Evolutionary conservation across 1,284 basidiomycete species (phyloP).

Genomic region (Cystobasidium pallidum): DNA sequence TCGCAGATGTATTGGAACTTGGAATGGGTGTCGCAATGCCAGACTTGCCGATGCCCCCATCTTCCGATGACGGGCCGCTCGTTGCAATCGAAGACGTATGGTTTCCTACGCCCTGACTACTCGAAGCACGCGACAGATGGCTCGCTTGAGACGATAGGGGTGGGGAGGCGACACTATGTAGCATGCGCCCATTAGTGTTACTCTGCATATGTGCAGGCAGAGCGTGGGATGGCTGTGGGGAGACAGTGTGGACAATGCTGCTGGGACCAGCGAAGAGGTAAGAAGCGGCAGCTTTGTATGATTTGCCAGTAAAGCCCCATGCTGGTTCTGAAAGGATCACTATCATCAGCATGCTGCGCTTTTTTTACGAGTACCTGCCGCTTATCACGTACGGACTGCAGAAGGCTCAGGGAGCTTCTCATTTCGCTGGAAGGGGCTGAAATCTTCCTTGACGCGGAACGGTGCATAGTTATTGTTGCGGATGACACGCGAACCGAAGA

Average conservation of each 20-base stretch:
- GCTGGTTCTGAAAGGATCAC: constrained; percentile 22
- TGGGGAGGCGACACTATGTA: constrained; percentile 9
- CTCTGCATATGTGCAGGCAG: constrained; percentile 35
- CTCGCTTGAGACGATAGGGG: constrained; percentile 11
- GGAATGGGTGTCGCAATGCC: constrained; percentile 12
- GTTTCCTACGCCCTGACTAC: constrained; percentile 7
- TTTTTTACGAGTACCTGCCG: background rate
- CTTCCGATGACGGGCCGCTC: constrained; percentile 23
- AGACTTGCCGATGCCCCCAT: constrained; percentile 20
- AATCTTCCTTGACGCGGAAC: constrained; percentile 54
- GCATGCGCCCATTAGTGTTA: background rate
- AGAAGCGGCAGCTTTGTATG: constrained; percentile 48
- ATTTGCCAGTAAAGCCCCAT: constrained; percentile 52
- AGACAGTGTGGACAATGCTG: background rate
- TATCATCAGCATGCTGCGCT: background rate
- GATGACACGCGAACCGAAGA: constrained; percentile 51
- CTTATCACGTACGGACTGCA: constrained; percentile 37
- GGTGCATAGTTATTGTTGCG: constrained; percentile 47
- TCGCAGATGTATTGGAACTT: background rate
- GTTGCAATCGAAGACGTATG: constrained; percentile 8
- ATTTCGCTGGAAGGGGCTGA: constrained; percentile 51
- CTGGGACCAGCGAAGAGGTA: constrained; percentile 22
- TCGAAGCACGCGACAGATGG: constrained; percentile 14
- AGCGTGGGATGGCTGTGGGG: constrained; percentile 26
- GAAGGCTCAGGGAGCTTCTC: constrained; percentile 45